phyloP scores from a whole-genome alignment of 2,329 filamentous ascomycete species.

The Colletotrichum musicola region DNA sequence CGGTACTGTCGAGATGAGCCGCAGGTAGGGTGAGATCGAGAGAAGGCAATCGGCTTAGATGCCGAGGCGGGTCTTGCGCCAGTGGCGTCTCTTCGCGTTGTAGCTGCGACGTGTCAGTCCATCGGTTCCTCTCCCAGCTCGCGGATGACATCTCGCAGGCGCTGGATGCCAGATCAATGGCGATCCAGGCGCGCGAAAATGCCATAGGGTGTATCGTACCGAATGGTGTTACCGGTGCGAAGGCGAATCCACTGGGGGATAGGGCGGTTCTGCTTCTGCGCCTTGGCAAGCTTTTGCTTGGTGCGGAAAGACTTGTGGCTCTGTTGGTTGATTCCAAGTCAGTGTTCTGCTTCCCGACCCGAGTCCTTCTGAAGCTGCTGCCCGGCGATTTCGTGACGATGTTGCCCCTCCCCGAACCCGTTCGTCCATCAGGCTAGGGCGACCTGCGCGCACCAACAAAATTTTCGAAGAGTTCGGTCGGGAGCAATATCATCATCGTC shows the following conservation, averaged over 20 bases:
- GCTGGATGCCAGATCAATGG: neutral
- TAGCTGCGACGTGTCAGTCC: conserved; percentile 73
- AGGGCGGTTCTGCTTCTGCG: conserved; percentile 99
- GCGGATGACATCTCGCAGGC: neutral
- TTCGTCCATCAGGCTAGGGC: neutral
- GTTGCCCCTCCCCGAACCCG: conserved; percentile 28
- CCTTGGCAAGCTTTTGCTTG: conserved; percentile 99
- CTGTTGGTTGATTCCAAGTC: conserved; percentile 62
- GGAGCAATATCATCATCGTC: conserved; percentile 27
- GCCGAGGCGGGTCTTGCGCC: conserved; percentile 99
- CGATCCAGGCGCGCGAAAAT: neutral
- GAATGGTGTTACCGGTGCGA: conserved; percentile 98
- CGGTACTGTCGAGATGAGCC: conserved; percentile 40
- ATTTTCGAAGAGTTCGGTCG: conserved; percentile 6
- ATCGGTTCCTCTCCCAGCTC: neutral
- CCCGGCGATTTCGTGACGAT: conserved; percentile 25
- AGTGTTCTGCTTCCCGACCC: conserved; percentile 19
- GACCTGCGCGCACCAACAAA: neutral
- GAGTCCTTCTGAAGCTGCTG: neutral
- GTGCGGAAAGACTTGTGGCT: conserved; percentile 99
- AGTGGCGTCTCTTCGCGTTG: conserved; percentile 99
- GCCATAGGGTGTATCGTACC: conserved; percentile 72
- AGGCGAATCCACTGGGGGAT: conserved; percentile 99
- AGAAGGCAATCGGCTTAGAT: conserved; percentile 80
- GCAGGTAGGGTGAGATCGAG: conserved; percentile 45